Evolutionary conservation across 2,329 filamentous ascomycete genomes (phyloP), one percentile per base, ranked within the genome.

Genomic region (Epichloe typhina): DNA sequence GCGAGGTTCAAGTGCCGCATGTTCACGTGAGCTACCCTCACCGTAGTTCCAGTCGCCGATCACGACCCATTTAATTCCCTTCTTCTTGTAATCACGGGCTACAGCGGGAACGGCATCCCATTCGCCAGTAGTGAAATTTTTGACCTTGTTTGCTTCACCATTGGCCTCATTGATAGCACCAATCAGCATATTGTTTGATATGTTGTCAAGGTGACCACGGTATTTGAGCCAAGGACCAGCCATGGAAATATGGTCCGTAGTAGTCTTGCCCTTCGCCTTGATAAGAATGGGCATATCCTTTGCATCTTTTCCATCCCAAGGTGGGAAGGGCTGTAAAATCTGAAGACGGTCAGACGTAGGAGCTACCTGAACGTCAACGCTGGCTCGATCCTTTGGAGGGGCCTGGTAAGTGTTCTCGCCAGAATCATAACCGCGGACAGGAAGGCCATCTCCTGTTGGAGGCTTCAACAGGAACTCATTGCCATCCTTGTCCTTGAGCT

Each of bases 21-120:
- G 93, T 79, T 98, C 93, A 80, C 93, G 89, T 56, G 93, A 97
- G 68, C 82, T 88, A 62, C 93, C 93, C 76, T 98, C 93, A 59
- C 93, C 93, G 74, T 97, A 97, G 80, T 98, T 98, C 89, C 89
- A 97, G 80, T 97, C 93, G 75, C 93, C 93, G 66, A 98, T 73
- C 58, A 98, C 93, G 66, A 96, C 90, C 93, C 93, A 98, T 73
- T 83, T 82, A 70, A 97, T 84, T 54, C 88, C 89, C 76, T 93
- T 90, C 70, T 84, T 82, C 85, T 98, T 98, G 84, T 97, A 97
- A 75, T 95, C 88, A 77, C 91, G 88, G 60, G 93, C 93, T 64
- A 90, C 90, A 55, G 86, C 88, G 53, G 93, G 93, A 52, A 98
- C 93, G 54, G 88, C 86, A 65, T 84, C 89, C 69, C 81, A 91